Evolutionary conservation across 2,329 filamentous ascomycete species (phyloP), one percentile per base, ranked within the genome.

Genomic region (Chaetomium globosum): DNA sequence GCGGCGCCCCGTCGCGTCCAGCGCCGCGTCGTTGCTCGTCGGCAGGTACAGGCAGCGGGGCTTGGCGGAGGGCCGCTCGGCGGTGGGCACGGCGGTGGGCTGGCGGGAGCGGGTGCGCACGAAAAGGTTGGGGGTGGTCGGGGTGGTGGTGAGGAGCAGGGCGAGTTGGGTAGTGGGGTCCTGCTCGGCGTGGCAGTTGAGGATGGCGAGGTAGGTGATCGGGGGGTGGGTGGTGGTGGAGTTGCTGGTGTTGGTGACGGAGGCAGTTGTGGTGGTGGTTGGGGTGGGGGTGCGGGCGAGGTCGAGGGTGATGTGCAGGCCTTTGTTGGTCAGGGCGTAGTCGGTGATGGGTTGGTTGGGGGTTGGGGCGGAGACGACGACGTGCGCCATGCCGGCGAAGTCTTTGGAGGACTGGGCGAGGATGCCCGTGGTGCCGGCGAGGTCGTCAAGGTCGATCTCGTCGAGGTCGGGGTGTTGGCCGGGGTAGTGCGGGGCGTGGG

Each of bases 291-390:
- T 63, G 31, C 21, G 57, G 65, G 7, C 39, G 4, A 52, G 31
- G 48, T 30, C 10, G 48, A 72, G 56, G 28, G 51, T 65, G 48
- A 72, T 66, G 43, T 59, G 61, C 21, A 72, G 62, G 33, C 71
- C 71, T 16, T 69, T 69, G 58, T 72, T 71, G 49, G 71, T 72
- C 54, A 71, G 46, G 39, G 56, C 46, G 66, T 69, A 66, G 55
- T 61, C 63, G n/a, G 65, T 23, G 21, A 59, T 63, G 21, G 33
- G 9, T 13, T 19, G 39, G 12, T 56, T 31, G 26, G 46, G 31
- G 5, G 61, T 9, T 2, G 66, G 59, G 2, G 67, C 46, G 1
- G 66, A n/a, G 9, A 60, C 51, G 4, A 70, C 54, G 43, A 69
- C 52, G 59, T 64, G 49, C 3, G 62, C 48, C 60, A 68, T 66